Evolutionary conservation across 164 flowering plant genomes (phyloP).

Genomic region (Umbilicus rupestris): DNA sequence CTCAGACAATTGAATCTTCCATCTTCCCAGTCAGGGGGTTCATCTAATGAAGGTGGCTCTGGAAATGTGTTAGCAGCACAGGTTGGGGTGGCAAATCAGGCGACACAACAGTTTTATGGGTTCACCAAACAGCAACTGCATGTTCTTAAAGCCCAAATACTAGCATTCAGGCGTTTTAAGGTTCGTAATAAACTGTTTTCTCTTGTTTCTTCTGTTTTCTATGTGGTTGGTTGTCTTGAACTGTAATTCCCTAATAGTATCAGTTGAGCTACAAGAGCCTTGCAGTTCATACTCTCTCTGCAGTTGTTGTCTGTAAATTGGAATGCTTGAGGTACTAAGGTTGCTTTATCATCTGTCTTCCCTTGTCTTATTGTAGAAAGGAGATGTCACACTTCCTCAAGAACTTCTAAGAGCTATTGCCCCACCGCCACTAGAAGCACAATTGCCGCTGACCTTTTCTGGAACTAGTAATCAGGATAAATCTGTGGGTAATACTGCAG

Average conservation of each 20-base stretch:
- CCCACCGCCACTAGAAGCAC: slow-evolving; percentile 84
- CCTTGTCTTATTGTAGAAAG: slow-evolving; percentile 45
- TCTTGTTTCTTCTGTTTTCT: neutral
- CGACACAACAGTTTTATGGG: slow-evolving; percentile 41
- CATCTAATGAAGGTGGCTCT: slow-evolving; percentile 35
- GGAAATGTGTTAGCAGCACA: slow-evolving; percentile 30
- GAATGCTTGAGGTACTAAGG: neutral
- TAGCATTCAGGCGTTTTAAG: slow-evolving; percentile 93
- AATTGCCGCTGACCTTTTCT: slow-evolving; percentile 42
- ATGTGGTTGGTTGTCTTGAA: neutral
- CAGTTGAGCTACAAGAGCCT: neutral
- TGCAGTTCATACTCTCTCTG: neutral
- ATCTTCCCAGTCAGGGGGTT: slow-evolving; percentile 36
- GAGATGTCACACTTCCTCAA: slow-evolving; percentile 80
- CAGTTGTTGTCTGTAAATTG: neutral
- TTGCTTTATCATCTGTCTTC: slow-evolving; percentile 11
- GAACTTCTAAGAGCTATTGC: slow-evolving; percentile 81
- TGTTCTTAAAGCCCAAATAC: slow-evolving; percentile 94
- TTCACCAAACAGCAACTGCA: slow-evolving; percentile 95
- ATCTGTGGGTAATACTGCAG: slow-evolving; percentile 38
- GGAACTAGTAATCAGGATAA: slow-evolving; percentile 38
- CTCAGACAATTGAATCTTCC: slow-evolving; percentile 48
- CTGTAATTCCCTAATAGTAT: neutral
- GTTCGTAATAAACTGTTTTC: slow-evolving; percentile 22
- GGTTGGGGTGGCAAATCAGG: slow-evolving; percentile 31